Evolutionary conservation across 2,329 filamentous ascomycete genomes (phyloP).

Genomic region (Fusarium paranaense): DNA sequence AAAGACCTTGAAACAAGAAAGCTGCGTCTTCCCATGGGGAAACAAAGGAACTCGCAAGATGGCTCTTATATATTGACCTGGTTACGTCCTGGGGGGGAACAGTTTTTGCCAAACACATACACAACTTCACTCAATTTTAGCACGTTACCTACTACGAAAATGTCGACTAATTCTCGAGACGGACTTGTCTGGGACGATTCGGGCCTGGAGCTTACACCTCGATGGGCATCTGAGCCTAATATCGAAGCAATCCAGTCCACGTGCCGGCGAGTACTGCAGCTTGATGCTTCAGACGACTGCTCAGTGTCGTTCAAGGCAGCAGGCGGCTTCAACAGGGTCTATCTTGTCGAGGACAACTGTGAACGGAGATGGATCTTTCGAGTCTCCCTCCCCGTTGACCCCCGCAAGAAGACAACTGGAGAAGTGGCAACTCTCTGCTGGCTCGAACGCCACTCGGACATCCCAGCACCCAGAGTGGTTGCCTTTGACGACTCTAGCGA

Average conservation of each 20-base stretch:
- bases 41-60: background rate
- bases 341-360: conserved; percentile 20
- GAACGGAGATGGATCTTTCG: conserved; percentile 38
- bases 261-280: conserved; percentile 20
- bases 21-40: background rate
- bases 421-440: conserved; percentile 54
- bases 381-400: conserved; percentile 51
- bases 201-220: conserved; percentile 4
- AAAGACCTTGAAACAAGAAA: background rate
- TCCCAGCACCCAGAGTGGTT: conserved; percentile 51
- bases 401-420: conserved; percentile 50
- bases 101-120: background rate
- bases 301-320: conserved; percentile 14
- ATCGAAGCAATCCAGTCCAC: conserved; percentile 23
- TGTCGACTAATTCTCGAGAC: background rate
- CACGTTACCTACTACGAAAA: background rate
- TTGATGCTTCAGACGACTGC: conserved; percentile 18
- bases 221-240: conserved; percentile 28
- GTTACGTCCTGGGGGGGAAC: background rate
- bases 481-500: conserved; percentile 46
- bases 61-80: background rate
- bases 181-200: conserved; percentile 26
- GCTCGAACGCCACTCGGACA: conserved; percentile 43
- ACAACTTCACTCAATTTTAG: background rate
- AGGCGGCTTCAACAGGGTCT: conserved; percentile 41